Base-by-base conservation (phyloP, 2,329 filamentous ascomycete species). In the Phialophora verrucosa region DNA sequence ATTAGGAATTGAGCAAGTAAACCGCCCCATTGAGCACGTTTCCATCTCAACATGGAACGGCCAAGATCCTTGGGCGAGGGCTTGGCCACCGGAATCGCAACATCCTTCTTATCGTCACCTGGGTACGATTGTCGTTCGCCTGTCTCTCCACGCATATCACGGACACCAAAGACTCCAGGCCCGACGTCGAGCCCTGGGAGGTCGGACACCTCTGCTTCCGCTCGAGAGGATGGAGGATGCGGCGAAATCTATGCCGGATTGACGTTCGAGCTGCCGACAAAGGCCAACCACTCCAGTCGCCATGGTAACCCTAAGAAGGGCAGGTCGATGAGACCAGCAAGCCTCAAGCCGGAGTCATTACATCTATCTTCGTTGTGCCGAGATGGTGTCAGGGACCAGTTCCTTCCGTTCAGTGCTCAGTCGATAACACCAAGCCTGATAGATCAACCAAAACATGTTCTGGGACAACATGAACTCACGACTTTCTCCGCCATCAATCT, bases 401-500 rank as follows among this genome's bases (percentile, higher is more conserved):
- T 65, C 25, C 65, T 64, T 20, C 62, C 65, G 44, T 35, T n/a
- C n/a, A 67, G 65, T 50, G 62, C 62, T n/a, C 50, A 60, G 25
- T 58, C 56, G 17, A 58, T 65, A 31, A 67, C 65, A 44, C 65
- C 65, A 31, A 65, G 65, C 51, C 44, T 67, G 57, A 59, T 67
- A 44, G 47, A 53, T 12, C 65, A 65, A 35, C 49, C 55, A 14
- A 60, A 31, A 54, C 53, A 53, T 49, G 31, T 29, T 8, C 38
- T 50, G 17, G 51, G 61, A 12, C n/a, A 60, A 47, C 50, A 51
- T 65, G 57, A 64, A 65, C 62, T 63, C 49, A 63, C 62, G 4
- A 59, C 62, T 3, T 74, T 76, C 44, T 63, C 62, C 27, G 54
- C 54, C 44, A 58, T 63, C 27, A 63, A 59, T 29, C 62, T 72